phyloP scores from a whole-genome alignment of 2,329 filamentous ascomycete species.

The Botryosphaeria dothidea region DNA sequence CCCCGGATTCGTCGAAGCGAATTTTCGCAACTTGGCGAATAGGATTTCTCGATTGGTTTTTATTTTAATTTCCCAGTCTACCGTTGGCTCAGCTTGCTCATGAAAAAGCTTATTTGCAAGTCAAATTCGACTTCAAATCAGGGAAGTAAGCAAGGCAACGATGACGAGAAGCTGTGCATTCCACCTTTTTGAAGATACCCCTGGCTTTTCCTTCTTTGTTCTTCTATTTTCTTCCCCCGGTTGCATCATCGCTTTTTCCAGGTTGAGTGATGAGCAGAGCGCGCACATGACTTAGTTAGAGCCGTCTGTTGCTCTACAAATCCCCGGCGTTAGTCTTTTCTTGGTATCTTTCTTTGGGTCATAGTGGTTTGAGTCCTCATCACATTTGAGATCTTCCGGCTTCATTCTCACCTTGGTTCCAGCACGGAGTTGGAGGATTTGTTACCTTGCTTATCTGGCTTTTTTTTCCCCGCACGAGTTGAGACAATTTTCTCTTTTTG shows the following conservation, averaged over 20 bases:
- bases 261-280: too few relatives aligned
- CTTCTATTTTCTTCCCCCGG: background rate
- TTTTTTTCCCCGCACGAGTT: too few relatives aligned
- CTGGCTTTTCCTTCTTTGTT: background rate
- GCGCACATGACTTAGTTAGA: too few relatives aligned
- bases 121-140: background rate
- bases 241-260: background rate
- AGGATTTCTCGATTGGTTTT: background rate
- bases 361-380: too few relatives aligned
- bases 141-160: background rate
- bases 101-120: background rate
- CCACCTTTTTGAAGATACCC: constrained; percentile 10
- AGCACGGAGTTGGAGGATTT: background rate
- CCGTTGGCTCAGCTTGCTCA: background rate
- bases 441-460: background rate
- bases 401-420: background rate
- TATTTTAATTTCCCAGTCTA: background rate
- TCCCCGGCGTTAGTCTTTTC: too few relatives aligned
- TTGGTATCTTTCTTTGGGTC: background rate
- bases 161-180: background rate
- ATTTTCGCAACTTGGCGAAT: too few relatives aligned
- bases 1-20: too few relatives aligned
- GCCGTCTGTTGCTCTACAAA: too few relatives aligned
- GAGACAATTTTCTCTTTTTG: too few relatives aligned
- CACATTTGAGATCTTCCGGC: background rate